phyloP scores from a whole-genome alignment of 192 early-diverging fungal genomes.

The Linnemannia zychae region DNA sequence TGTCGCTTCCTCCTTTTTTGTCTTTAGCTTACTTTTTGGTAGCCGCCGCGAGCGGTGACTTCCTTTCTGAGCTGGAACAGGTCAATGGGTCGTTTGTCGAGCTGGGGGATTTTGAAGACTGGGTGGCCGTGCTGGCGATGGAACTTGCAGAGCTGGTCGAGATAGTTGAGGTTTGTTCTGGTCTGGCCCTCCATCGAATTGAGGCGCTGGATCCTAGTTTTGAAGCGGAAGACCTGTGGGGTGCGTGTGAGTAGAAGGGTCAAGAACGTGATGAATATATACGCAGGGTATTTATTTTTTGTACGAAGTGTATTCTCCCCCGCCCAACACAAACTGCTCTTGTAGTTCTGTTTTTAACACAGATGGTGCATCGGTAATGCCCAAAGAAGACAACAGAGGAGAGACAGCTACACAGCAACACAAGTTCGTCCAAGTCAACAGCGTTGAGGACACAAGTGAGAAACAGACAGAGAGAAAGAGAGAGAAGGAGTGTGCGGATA shows the following conservation, averaged over 20 bases:
- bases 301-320: not conserved
- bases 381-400: not conserved
- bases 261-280: slow-evolving; percentile 8
- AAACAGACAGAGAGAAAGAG: not conserved
- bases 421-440: not conserved
- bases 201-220: slow-evolving; percentile 89
- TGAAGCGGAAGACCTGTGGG: slow-evolving; percentile 87
- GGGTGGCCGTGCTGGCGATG: slow-evolving; percentile 84
- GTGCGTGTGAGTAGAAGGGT: not conserved
- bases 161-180: slow-evolving; percentile 87
- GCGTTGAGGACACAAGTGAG: not conserved
- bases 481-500: not conserved
- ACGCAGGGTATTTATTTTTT: not conserved
- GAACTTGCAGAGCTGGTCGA: slow-evolving; percentile 92
- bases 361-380: not conserved
- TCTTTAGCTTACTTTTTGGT: slow-evolving; percentile 63
- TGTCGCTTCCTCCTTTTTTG: not conserved
- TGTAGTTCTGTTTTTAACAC: not conserved
- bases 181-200: slow-evolving; percentile 94
- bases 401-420: not conserved
- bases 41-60: slow-evolving; percentile 83
- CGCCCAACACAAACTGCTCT: not conserved
- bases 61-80: slow-evolving; percentile 86
- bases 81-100: slow-evolving; percentile 90
- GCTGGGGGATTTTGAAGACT: slow-evolving; percentile 82